phyloP scores from a whole-genome alignment of 2,329 filamentous ascomycete genomes.

The Lachnum nothofagi region DNA sequence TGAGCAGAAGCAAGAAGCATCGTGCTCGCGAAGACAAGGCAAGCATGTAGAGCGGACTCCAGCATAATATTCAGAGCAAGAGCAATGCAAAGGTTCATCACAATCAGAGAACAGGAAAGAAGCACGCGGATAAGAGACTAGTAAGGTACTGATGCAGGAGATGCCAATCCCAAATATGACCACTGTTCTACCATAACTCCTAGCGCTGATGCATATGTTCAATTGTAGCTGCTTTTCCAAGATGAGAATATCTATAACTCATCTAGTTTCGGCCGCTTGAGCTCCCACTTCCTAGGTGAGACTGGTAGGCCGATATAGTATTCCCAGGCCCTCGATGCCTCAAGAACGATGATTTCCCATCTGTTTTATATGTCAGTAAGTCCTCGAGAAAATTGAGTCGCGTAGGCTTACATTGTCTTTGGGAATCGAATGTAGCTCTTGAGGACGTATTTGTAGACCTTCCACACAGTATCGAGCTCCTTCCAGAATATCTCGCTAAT shows the following conservation, averaged over 20 bases:
- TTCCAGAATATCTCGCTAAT: conserved; percentile 54
- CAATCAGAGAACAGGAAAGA: background rate
- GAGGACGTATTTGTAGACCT: conserved; percentile 61
- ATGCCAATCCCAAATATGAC: background rate
- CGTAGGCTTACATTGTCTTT: conserved; percentile 57
- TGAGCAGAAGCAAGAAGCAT: no score
- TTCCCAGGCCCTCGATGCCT: conserved; percentile 51
- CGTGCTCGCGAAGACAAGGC: no score
- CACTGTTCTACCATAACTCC: conserved; percentile 7
- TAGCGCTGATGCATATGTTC: conserved; percentile 13
- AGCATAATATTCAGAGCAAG: no score
- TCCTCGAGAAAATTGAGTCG: background rate
- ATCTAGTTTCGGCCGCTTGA: conserved; percentile 32
- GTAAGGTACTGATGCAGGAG: no score
- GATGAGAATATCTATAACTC: conserved; percentile 36
- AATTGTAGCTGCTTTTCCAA: conserved; percentile 1
- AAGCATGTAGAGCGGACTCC: no score
- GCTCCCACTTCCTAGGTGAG: conserved; percentile 49
- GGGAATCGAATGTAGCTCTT: conserved; percentile 67
- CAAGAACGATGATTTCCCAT: conserved; percentile 47
- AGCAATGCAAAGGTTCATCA: no score
- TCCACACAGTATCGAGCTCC: conserved; percentile 60
- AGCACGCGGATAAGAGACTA: no score
- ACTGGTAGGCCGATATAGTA: conserved; percentile 61
- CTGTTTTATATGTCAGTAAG: conserved; percentile 34